phyloP scores from a whole-genome alignment of 2,329 filamentous ascomycete genomes.

The Cladophialophora chaetospira region DNA sequence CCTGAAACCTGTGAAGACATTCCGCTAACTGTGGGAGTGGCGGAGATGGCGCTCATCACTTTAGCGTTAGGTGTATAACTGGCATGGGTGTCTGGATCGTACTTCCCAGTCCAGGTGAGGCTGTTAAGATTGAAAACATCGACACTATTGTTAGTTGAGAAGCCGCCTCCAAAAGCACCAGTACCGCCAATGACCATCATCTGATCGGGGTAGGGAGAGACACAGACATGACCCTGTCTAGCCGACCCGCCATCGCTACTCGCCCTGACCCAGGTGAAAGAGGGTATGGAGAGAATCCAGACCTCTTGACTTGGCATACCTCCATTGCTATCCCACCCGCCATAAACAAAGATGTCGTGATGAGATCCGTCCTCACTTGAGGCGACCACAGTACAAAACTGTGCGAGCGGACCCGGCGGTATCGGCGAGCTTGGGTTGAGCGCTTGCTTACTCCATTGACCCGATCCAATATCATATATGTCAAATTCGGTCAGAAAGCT shows the following conservation, averaged over 20 bases:
- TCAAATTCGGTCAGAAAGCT: slow-evolving; percentile 40
- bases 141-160: slow-evolving; percentile 37
- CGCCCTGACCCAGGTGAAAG: slow-evolving; percentile 17
- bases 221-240: slow-evolving; percentile 37
- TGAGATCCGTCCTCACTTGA: slow-evolving; percentile 41
- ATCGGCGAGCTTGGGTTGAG: slow-evolving; percentile 38
- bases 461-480: slow-evolving; percentile 41
- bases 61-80: slow-evolving; percentile 32
- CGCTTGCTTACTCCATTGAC: slow-evolving; percentile 41
- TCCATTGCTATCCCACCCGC: slow-evolving; percentile 36
- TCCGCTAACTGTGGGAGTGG: slow-evolving; percentile 32
- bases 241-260: slow-evolving; percentile 16
- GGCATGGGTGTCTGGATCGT: slow-evolving; percentile 35
- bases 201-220: slow-evolving; percentile 51
- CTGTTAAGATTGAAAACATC: slow-evolving; percentile 48
- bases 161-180: neutral
- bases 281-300: slow-evolving; percentile 39
- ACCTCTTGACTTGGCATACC: slow-evolving; percentile 35
- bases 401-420: slow-evolving; percentile 34
- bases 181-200: slow-evolving; percentile 43
- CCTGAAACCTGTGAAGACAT: slow-evolving; percentile 44
- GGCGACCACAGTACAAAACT: slow-evolving; percentile 46
- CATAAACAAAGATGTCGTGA: slow-evolving; percentile 40
- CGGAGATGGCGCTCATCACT: slow-evolving; percentile 36
- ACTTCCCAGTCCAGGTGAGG: slow-evolving; percentile 36